Conservation (phyloP, 805 yeast genomes). For the Brettanomyces custersianus region DNA sequence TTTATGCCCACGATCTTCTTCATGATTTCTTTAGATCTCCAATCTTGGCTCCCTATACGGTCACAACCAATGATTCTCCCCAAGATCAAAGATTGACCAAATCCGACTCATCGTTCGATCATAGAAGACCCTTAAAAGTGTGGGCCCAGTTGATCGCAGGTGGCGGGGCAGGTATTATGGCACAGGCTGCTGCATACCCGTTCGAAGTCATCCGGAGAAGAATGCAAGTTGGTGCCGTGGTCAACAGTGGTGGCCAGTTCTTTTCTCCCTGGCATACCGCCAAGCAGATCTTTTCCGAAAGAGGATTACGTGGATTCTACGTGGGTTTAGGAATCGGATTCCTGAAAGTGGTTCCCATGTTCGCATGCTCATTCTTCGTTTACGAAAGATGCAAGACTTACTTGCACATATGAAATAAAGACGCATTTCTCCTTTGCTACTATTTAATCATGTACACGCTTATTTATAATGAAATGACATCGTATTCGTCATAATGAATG, state of each 20-base stretch:
- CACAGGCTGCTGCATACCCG: slow-evolving; percentile 96
- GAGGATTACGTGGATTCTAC: slow-evolving; percentile 81
- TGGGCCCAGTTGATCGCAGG: slow-evolving; percentile 95
- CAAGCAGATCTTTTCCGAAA: slow-evolving; percentile 51
- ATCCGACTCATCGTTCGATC: slow-evolving; percentile 29
- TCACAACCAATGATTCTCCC: slow-evolving; percentile 14
- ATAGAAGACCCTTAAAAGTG: slow-evolving; percentile 61
- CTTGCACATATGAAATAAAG: slow-evolving; percentile 48
- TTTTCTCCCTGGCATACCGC: slow-evolving; percentile 47
- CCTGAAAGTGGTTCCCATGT: slow-evolving; percentile 93
- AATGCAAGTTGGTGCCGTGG: slow-evolving; percentile 89
- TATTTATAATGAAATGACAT: no score
- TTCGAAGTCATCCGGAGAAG: slow-evolving; percentile 91
- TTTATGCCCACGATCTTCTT: slow-evolving; percentile 83
- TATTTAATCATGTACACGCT: no score
- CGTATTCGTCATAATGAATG: no score
- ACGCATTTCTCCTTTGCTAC: no score
- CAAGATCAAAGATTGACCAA: slow-evolving; percentile 12
- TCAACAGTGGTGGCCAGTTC: slow-evolving; percentile 46
- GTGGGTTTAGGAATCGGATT: slow-evolving; percentile 95
- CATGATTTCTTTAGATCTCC: slow-evolving; percentile 79
- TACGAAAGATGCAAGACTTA: slow-evolving; percentile 76
- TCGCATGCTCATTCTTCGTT: slow-evolving; percentile 89
- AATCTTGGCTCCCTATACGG: slow-evolving; percentile 44
- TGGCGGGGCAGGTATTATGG: slow-evolving; percentile 89